Percentiles rank a stretch among this genome's conserved stretches.
Conservation (phyloP, 148 eudicot species). For the Chenopodium berlandieri region DNA sequence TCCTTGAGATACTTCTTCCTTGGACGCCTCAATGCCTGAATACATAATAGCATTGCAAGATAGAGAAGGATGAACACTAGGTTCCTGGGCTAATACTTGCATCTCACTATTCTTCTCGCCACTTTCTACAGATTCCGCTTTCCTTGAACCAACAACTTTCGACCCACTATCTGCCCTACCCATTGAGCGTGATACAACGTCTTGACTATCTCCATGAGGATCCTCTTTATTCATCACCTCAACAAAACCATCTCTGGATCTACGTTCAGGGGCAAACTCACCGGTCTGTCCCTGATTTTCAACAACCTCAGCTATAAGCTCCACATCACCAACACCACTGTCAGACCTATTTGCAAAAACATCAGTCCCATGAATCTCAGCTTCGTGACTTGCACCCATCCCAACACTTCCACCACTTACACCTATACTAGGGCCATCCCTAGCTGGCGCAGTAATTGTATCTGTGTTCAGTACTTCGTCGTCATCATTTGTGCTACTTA, state of each 20-base stretch:
- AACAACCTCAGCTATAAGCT: constrained; percentile 81
- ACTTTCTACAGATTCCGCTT: constrained; percentile 92
- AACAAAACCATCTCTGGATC: constrained; percentile 71
- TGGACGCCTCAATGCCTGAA: constrained; percentile 86
- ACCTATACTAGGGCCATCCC: constrained; percentile 85
- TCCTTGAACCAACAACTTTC: constrained; percentile 79
- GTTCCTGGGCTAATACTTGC: constrained; percentile 52
- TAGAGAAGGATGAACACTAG: constrained; percentile 77
- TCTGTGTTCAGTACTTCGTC: constrained; percentile 95
- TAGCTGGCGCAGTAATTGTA: constrained; percentile 69
- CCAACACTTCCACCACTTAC: constrained; percentile 99
- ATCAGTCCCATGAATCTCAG: constrained; percentile 94
- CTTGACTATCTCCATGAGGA: constrained; percentile 94
- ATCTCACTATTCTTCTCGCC: constrained; percentile 83
- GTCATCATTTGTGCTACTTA: constrained; percentile 90
- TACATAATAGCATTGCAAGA: constrained; percentile 95
- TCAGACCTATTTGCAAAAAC: constrained; percentile 76
- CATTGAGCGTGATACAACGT: constrained; percentile 68
- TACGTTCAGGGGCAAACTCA: constrained; percentile 72
- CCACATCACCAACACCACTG: constrained; percentile 90
- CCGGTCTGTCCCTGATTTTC: constrained; percentile 96
- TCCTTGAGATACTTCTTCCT: constrained; percentile 93
- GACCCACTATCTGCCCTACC: constrained; percentile 96
- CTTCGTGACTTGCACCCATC: constrained; percentile 99
- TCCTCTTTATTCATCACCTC: constrained; percentile 82